A percentile compares a stretch with the other conserved stretches of the same genome.
Conservation (phyloP, 75 land plant species). For the Cupressus sempervirens region DNA sequence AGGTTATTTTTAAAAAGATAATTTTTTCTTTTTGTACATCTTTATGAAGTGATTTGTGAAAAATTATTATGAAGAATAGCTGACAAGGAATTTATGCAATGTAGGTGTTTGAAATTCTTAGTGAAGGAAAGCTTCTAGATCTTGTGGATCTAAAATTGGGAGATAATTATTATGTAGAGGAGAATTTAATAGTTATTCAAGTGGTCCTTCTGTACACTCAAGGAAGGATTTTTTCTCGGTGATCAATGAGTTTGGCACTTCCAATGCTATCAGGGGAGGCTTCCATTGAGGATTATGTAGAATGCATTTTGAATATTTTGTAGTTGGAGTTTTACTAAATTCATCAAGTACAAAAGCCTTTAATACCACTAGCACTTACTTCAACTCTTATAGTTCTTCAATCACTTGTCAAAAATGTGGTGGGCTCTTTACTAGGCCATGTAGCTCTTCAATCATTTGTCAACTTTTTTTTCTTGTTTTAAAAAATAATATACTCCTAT, state of each 20-base stretch:
- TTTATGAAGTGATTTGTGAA: too few relatives aligned
- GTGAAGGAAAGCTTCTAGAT: conserved; percentile 13
- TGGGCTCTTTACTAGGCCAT: too few relatives aligned
- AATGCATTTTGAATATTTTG: neutral
- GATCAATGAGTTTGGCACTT: conserved; percentile 9
- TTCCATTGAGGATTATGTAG: neutral
- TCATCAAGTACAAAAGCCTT: neutral
- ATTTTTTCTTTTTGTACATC: too few relatives aligned
- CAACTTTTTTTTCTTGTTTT: too few relatives aligned
- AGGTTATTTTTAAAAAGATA: too few relatives aligned
- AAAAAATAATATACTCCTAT: too few relatives aligned
- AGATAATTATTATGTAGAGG: conserved; percentile 11
- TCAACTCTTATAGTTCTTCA: too few relatives aligned
- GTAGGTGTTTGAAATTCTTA: conserved; percentile 14
- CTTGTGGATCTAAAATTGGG: conserved; percentile 18
- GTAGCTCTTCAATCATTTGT: too few relatives aligned
- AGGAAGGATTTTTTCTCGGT: conserved; percentile 7
- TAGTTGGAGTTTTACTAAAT: neutral
- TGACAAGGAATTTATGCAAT: too few relatives aligned
- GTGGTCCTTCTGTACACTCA: conserved; percentile 25
- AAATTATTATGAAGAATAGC: too few relatives aligned
- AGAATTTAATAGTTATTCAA: conserved; percentile 16
- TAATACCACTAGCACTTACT: neutral
- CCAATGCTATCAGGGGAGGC: neutral
- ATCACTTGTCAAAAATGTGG: neutral